Evolutionary conservation across 805 yeast species (phyloP), one percentile per base, ranked within the genome.

Genomic region (Kluyveromyces nonfermentans): DNA sequence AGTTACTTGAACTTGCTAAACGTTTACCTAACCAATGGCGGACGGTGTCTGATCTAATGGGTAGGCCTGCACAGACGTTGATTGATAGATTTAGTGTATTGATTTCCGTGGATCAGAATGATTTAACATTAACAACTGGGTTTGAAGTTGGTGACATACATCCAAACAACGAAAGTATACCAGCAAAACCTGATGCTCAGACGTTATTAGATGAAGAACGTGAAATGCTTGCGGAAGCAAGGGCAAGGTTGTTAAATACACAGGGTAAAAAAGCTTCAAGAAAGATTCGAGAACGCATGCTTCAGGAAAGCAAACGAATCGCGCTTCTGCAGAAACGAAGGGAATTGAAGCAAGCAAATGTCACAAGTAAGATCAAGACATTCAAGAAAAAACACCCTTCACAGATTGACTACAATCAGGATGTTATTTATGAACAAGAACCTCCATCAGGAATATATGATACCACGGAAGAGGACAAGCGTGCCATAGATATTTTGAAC

Each of bases 181-280:
- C 86, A 2, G 90, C 96, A 0, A 71, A 76, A 47, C 95, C 95
- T 0, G 95, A 87, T 64, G 77, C 78, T 2, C 80, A 75, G 12
- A 85, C 80, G 21, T 67, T 87, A 71, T 89, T 81, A 46, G 96
- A 87, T 35, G 96, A 86, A 46, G 96, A 90, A 55, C 67, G 75
- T 45, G 97, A 90, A 60, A 87, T 89, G 96, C 63, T 89, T 7
- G 78, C 86, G n/a, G 98, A 93, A 59, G 98, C 98, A 1, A 74
- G 82, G 39, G 95, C 96, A 1, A 74, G 98, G 52, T 67, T 90
- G 50, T 85, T 95, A 10, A 89, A 87, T 54, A 88, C 97, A 0
- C 87, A 84, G 60, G 98, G 97, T 47, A 88, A 89, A 52, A 90
- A 90, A 62, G 96, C 97, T 0, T 85, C 89, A 46, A 66, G 97